Percentiles rank a stretch among this genome's conserved stretches.
Evolutionary conservation across 768 basidiomycete genomes (phyloP).

Genomic region (Gyrodon lividus): DNA sequence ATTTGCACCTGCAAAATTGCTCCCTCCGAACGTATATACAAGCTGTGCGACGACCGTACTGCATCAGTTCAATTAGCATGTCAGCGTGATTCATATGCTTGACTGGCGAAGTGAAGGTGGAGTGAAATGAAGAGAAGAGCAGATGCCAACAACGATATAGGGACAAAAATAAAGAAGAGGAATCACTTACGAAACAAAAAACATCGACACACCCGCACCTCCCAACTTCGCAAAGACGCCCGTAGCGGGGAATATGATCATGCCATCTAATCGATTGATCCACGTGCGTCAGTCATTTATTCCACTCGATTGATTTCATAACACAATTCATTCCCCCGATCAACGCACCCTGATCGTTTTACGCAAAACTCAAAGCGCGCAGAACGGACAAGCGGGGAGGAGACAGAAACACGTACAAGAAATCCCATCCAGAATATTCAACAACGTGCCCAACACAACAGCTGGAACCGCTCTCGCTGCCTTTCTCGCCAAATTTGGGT

Average conservation of each 20-base stretch:
- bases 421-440: slow-evolving; percentile 93
- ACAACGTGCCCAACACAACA: slow-evolving; percentile 75
- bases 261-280: slow-evolving; percentile 60
- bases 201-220: slow-evolving; percentile 91
- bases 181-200: slow-evolving; percentile 72
- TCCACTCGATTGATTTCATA: background rate
- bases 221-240: slow-evolving; percentile 80
- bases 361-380: background rate
- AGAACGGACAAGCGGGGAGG: background rate
- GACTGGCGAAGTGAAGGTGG: too few species aligned
- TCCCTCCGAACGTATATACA: slow-evolving; percentile 82
- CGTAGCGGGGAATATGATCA: slow-evolving; percentile 91
- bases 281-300: slow-evolving; percentile 3
- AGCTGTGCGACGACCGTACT: slow-evolving; percentile 80
- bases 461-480: slow-evolving; percentile 63
- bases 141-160: too few species aligned
- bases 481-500: slow-evolving; percentile 18
- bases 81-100: too few species aligned
- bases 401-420: slow-evolving; percentile 58
- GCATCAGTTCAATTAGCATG: background rate
- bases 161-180: background rate
- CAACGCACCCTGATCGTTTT: slow-evolving; percentile 5
- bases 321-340: background rate
- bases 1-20: slow-evolving; percentile 86
- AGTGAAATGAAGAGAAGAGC: too few species aligned